Conservation (phyloP, 2,329 filamentous ascomycete genomes). For the Sporothrix globosa region DNA sequence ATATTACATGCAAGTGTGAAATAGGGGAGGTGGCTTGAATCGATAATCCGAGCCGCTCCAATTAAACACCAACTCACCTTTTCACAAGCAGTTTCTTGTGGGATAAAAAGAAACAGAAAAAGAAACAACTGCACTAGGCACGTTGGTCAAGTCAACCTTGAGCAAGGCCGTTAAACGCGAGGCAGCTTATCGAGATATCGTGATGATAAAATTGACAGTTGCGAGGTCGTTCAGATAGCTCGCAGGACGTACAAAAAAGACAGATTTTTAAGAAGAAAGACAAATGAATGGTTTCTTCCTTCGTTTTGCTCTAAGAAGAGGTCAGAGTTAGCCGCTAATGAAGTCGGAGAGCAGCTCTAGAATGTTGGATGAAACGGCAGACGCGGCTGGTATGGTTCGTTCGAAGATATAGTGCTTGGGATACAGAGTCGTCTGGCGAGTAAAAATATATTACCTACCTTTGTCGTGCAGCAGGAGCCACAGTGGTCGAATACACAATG, state of each 20-base stretch:
- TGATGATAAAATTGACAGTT: neutral
- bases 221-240: neutral
- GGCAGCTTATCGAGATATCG: neutral
- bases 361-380: neutral
- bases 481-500: neutral
- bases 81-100: neutral
- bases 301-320: neutral
- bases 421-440: conserved; percentile 1
- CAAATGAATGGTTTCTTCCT: conserved; percentile 31
- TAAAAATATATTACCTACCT: conserved; percentile 23
- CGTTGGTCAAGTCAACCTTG: neutral
- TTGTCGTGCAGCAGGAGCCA: neutral
- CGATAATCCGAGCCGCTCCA: conserved; percentile 23
- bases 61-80: conserved; percentile 30
- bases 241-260: conserved; percentile 5
- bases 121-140: neutral
- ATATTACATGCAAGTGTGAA: conserved; percentile 21
- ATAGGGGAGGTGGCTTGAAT: conserved; percentile 18
- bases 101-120: no score
- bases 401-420: neutral
- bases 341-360: neutral
- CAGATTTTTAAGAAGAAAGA: conserved; percentile 11
- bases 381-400: conserved; percentile 5
- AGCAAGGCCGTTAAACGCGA: neutral
- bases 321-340: conserved; percentile 9